Conservation (phyloP, 768 basidiomycete species). For the Termitomyces sp. region DNA sequence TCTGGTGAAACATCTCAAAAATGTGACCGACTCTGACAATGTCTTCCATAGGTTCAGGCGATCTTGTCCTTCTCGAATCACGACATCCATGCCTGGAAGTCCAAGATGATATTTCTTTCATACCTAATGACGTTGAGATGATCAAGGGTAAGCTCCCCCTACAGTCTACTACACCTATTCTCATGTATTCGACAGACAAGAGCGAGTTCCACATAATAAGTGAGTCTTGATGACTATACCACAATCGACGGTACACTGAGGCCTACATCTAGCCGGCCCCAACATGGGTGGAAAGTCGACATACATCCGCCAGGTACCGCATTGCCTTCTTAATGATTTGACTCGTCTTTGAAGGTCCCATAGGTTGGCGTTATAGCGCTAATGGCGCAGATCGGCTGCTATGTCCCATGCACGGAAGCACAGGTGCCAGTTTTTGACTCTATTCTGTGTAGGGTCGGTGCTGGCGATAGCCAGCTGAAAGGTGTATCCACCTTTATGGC, state of each 20-base stretch:
- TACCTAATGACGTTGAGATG: constrained; percentile 95
- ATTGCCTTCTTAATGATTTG: not conserved
- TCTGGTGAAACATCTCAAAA: constrained; percentile 13
- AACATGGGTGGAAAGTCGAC: constrained; percentile 99
- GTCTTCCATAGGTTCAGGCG: constrained; percentile 60
- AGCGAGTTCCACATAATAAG: constrained; percentile 97
- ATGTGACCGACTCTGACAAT: constrained; percentile 5
- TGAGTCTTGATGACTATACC: constrained; percentile 24
- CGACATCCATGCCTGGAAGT: constrained; percentile 96
- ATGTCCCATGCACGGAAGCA: constrained; percentile 89
- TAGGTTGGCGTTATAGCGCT: constrained; percentile 90
- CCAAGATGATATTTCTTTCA: constrained; percentile 93
- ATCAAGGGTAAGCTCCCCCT: constrained; percentile 56
- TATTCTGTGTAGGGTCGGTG: constrained; percentile 91
- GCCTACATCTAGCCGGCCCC: constrained; percentile 64
- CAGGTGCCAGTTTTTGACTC: constrained; percentile 92
- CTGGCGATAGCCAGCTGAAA: constrained; percentile 95
- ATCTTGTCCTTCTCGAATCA: constrained; percentile 76
- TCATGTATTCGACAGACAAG: constrained; percentile 39
- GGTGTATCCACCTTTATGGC: constrained; percentile 99
- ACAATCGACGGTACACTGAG: not conserved
- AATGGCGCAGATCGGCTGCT: constrained; percentile 94
- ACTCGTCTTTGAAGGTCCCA: not conserved
- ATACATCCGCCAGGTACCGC: constrained; percentile 79
- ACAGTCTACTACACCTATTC: not conserved